Conservation (phyloP, 495 filamentous ascomycete genomes). For the Symbiotaphrina buchneri region DNA sequence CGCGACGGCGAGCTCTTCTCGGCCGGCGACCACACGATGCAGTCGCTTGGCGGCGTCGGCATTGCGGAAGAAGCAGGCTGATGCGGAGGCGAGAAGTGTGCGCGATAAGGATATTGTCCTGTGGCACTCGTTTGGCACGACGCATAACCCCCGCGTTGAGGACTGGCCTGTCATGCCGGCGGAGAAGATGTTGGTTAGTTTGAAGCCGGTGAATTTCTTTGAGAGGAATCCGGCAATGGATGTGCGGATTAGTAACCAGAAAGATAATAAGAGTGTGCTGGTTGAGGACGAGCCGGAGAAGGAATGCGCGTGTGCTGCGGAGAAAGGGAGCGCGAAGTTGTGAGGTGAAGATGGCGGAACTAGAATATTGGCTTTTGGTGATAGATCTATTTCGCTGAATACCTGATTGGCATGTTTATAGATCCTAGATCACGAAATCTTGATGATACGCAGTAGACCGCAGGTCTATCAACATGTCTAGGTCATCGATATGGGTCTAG, state of each 20-base stretch:
- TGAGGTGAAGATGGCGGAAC: too few species aligned
- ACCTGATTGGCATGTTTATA: too few species aligned
- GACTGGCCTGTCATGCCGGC: constrained; percentile 36
- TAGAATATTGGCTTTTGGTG: too few species aligned
- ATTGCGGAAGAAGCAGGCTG: constrained; percentile 17
- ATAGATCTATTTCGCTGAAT: too few species aligned
- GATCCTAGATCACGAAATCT: too few species aligned
- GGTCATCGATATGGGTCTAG: too few species aligned
- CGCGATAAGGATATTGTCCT: constrained; percentile 19
- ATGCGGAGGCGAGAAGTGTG: constrained; percentile 15
- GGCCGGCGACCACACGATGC: constrained; percentile 72
- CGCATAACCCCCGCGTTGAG: constrained; percentile 13
- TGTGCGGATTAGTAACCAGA: constrained; percentile 36
- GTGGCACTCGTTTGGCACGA: constrained; percentile 21
- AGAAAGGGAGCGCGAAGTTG: too few species aligned
- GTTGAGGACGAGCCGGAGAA: too few species aligned
- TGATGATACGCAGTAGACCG: too few species aligned
- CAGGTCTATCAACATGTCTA: too few species aligned
- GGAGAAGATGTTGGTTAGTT: constrained; percentile 33
- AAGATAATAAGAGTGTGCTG: constrained; percentile 22
- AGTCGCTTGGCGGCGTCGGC: constrained; percentile 39
- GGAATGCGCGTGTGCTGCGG: too few species aligned
- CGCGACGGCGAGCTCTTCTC: constrained; percentile 60
- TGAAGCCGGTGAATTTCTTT: constrained; percentile 58
- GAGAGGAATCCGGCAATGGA: constrained; percentile 51